Percentiles rank a stretch among this genome's conserved stretches.
These are phyloP conservation scores for Ophiostoma himal-ulmi DNA, from an alignment of 2,329 filamentous ascomycete species.

Conservation along the genomic window DNA sequence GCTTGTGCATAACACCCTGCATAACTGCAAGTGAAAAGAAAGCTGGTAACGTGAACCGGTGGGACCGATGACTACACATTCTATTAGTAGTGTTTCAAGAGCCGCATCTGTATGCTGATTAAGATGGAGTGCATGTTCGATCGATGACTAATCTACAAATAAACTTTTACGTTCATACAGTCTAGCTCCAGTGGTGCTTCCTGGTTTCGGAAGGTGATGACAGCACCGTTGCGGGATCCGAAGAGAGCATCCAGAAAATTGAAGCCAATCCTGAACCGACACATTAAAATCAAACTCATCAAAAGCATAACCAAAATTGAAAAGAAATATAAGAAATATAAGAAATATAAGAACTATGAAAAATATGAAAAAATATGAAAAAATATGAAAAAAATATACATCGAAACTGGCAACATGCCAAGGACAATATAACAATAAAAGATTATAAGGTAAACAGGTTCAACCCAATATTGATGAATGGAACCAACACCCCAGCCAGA, in stretches of 20 bases:
- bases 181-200: too few relatives aligned
- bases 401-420: background rate
- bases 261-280: background rate
- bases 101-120: too few relatives aligned
- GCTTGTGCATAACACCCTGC: too few relatives aligned
- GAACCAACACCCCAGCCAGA: conserved; percentile 9
- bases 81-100: too few relatives aligned
- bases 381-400: conserved; percentile 7
- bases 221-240: too few relatives aligned
- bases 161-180: too few relatives aligned
- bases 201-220: too few relatives aligned
- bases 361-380: background rate
- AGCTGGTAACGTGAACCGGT: too few relatives aligned
- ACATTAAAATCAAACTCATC: background rate
- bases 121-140: too few relatives aligned
- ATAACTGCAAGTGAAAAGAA: too few relatives aligned
- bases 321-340: background rate
- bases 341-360: background rate
- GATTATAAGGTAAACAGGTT: background rate
- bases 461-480: background rate
- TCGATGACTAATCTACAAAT: too few relatives aligned
- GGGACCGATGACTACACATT: too few relatives aligned
- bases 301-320: background rate
- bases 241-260: background rate
- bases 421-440: background rate